A percentile compares a stretch with the other conserved stretches of the same genome.
phyloP scores from a whole-genome alignment of 1,284 basidiomycete species.

The Malassezia cuniculi region DNA sequence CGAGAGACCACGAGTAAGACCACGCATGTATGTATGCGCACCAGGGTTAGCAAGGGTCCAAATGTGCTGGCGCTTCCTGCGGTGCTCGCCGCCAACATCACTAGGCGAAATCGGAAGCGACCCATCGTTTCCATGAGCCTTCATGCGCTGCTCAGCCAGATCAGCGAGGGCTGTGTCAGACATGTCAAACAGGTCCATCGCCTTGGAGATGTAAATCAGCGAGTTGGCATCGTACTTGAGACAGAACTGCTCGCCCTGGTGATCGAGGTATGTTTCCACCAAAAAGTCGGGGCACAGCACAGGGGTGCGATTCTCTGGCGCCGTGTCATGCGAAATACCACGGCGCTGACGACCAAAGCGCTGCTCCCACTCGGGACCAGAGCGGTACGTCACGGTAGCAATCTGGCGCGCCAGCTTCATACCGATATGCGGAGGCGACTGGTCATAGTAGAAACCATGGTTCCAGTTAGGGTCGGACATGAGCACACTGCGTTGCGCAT shows the following conservation, averaged over 20 bases:
- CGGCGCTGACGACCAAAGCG: conserved; percentile 70
- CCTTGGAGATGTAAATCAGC: conserved; percentile 86
- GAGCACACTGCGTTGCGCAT: conserved; percentile 81
- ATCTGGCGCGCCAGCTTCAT: conserved; percentile 99
- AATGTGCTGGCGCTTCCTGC: conserved; percentile 48
- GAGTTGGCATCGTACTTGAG: conserved; percentile 98
- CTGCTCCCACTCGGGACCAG: conserved; percentile 96
- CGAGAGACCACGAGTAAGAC: conserved; percentile 67
- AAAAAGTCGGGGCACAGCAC: conserved; percentile 85
- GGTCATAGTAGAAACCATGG: conserved; percentile 82
- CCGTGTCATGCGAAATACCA: conserved; percentile 1
- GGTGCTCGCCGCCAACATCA: background rate
- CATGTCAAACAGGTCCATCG: conserved; percentile 99
- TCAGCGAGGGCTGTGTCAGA: conserved; percentile 62
- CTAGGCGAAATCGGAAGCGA: conserved; percentile 6
- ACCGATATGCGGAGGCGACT: conserved; percentile 84
- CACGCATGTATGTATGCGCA: conserved; percentile 58
- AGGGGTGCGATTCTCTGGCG: conserved; percentile 40
- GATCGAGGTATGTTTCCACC: conserved; percentile 96
- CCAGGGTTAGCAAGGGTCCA: conserved; percentile 50
- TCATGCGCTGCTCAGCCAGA: conserved; percentile 47
- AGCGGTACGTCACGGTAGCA: conserved; percentile 96
- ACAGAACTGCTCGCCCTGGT: conserved; percentile 76
- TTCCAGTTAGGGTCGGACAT: conserved; percentile 99
- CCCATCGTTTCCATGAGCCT: conserved; percentile 15